Base-by-base conservation (phyloP, 2,329 filamentous ascomycete species). In the Cladosporium velox region DNA sequence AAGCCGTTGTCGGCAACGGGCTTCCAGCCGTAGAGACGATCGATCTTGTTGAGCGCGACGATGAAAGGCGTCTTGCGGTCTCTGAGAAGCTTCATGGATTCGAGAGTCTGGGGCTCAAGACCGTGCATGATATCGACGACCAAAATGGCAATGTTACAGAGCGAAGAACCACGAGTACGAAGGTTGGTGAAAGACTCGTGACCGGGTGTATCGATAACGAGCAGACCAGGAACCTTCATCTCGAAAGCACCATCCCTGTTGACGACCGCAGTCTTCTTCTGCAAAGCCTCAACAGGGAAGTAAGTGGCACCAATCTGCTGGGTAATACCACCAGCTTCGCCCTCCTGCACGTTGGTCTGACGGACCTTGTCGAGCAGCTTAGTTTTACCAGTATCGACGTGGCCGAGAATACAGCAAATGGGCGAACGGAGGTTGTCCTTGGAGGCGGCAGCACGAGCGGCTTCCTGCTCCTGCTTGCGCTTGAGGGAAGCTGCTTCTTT, bases 121-220 rank as follows among this genome's bases (percentile, higher is more conserved):
- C 96, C 96, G 87, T 99, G 95, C 95, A 99, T 98, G 76, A 99
- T 99, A 84, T 99, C 95, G 72, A 99, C 94, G 51, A 99, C 96
- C 71, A 99, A 84, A 77, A 99, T 99, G 74, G 95, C 95, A 81
- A 99, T 99, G 84, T 99, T 99, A 81, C 96, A 99, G 67, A 99
- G 91, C 15, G 93, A 98, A 49, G 95, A 98, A 82, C 95, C 95
- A 82, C 96, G 89, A 72, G 94, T 97, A 76, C 96, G 91, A 71
- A 99, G 83, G 82, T 99, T 99, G 70, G 94, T 97, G 88, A 99
- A 99, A 75, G 95, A 99, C 88, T 99, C 95, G 93, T 99, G 95
- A 83, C 95, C 95, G 75, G 95, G 96, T 0, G 95, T 99, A 81
- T 99, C 95, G 76, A 99, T 99, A 75, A 99, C 89, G 71, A 99